phyloP scores from a whole-genome alignment of 208 protist genomes.

The Wallacemonas sp. region DNA sequence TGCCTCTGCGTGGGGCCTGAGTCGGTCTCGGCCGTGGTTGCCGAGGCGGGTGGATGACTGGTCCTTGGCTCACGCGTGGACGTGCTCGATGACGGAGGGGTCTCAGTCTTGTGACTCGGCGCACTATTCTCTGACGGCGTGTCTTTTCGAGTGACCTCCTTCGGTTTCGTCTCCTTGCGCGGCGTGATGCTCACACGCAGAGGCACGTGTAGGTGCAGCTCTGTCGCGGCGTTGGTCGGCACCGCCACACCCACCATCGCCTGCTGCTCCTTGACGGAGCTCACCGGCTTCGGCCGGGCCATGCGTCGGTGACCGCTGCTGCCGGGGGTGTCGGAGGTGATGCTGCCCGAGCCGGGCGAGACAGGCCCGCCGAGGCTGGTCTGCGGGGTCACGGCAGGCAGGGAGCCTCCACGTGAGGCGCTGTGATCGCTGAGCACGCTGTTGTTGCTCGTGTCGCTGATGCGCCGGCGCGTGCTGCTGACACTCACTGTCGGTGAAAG shows the following conservation, averaged over 20 bases:
- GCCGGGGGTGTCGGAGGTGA: background rate
- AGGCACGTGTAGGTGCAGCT: background rate
- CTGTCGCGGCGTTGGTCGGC: background rate
- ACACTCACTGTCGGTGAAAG: background rate
- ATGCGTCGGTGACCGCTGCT: constrained; percentile 4
- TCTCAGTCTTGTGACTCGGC: too few species aligned
- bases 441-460: background rate
- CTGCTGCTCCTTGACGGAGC: background rate
- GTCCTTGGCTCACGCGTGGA: too few species aligned
- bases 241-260: background rate
- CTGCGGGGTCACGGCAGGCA: background rate
- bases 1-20: too few species aligned
- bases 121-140: too few species aligned
- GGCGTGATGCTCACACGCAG: background rate
- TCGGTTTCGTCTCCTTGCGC: too few species aligned
- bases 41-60: too few species aligned
- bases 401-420: background rate
- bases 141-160: too few species aligned
- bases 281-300: background rate
- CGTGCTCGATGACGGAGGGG: too few species aligned
- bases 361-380: background rate
- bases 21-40: too few species aligned
- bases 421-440: background rate
- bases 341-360: background rate
- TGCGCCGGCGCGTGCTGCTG: background rate